These are phyloP conservation scores for Fusarium austroafricanum DNA, from an alignment of 2,329 filamentous ascomycete genomes.

Conservation along the genomic window DNA sequence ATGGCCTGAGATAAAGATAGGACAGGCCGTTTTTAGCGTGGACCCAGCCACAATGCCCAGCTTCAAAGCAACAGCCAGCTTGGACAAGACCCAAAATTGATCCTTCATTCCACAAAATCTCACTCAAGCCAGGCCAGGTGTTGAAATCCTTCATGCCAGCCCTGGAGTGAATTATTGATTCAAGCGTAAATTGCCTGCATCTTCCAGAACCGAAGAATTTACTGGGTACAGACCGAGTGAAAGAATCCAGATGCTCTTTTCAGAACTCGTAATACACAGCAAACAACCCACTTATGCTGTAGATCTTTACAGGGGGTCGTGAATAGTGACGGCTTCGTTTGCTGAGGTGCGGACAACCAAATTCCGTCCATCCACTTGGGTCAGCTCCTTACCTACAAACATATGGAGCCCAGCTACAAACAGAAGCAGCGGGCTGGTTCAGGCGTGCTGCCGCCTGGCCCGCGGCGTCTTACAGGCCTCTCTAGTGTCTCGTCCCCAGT, in stretches of 20 bases:
- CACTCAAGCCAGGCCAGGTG: conserved; percentile 9
- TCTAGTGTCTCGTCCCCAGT: background rate
- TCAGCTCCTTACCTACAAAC: background rate
- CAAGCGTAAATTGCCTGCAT: background rate
- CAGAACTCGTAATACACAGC: conserved; percentile 4
- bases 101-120: conserved; percentile 32
- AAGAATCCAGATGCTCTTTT: background rate
- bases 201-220: background rate
- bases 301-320: conserved; percentile 32
- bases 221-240: background rate
- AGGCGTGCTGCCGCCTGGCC: background rate
- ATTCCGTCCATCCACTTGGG: background rate
- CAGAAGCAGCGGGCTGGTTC: background rate
- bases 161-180: background rate
- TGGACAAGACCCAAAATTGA: background rate
- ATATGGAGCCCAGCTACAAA: background rate
- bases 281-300: conserved; percentile 28
- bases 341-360: background rate
- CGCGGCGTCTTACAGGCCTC: too few relatives aligned
- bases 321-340: conserved; percentile 3
- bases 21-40: conserved; percentile 26
- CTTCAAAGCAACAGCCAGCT: background rate
- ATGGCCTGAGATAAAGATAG: conserved; percentile 40
- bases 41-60: conserved; percentile 37
- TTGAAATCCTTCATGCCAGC: background rate